Evolutionary conservation across 495 filamentous ascomycete genomes (phyloP).

Genomic region (Aspergillus nanangensis): DNA sequence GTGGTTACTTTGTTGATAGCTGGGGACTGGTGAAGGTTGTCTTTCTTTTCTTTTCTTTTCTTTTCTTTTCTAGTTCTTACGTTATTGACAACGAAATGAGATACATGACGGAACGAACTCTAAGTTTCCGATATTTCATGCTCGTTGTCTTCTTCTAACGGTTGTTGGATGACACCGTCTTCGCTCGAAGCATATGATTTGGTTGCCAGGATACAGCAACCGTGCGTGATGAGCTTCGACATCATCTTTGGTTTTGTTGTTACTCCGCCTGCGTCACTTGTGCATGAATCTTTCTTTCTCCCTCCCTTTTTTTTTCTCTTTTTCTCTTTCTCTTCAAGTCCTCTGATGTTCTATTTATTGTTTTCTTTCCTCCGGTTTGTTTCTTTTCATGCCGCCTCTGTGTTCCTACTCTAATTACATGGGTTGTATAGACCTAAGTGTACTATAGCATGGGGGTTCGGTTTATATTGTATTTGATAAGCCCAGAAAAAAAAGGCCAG

Average conservation of each 20-base stretch:
- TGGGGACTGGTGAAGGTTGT: not conserved
- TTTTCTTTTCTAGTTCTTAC: slow-evolving; percentile 3
- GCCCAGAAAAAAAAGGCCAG: not conserved
- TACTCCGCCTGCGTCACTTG: not conserved
- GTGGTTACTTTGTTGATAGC: not conserved
- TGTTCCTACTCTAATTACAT: slow-evolving; percentile 2
- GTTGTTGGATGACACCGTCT: not conserved
- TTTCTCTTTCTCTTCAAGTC: not conserved
- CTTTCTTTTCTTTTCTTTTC: slow-evolving; percentile 5
- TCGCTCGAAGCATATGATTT: not conserved
- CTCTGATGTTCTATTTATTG: no score
- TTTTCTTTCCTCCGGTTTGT: not conserved
- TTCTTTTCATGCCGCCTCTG: not conserved
- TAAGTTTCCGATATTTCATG: not conserved
- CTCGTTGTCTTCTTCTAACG: not conserved
- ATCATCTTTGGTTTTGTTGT: not conserved
- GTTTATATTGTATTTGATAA: slow-evolving; percentile 8
- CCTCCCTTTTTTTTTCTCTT: not conserved
- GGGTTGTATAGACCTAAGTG: slow-evolving; percentile 3
- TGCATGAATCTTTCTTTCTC: slow-evolving; percentile 3
- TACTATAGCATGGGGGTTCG: slow-evolving; percentile 13
- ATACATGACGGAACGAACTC: not conserved
- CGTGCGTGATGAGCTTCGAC: not conserved
- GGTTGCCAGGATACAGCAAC: not conserved
- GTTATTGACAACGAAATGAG: not conserved